Evolutionary conservation across 2,329 filamentous ascomycete species (phyloP).

Genomic region (Colletotrichum gloeosporioides): DNA sequence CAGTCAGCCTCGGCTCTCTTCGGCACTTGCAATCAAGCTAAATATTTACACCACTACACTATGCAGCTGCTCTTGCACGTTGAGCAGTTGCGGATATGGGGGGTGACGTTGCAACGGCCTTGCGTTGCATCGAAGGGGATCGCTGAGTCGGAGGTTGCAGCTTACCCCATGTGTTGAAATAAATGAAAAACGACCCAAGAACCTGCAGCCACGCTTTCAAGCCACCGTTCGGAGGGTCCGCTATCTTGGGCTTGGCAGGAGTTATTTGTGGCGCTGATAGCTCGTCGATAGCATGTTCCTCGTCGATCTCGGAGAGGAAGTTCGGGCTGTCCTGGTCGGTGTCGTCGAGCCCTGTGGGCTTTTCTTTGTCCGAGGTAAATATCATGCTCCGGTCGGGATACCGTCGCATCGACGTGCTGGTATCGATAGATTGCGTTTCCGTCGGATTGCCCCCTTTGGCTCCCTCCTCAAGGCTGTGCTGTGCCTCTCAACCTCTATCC

Average conservation of each 20-base stretch:
- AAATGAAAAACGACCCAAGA: constrained; percentile 50
- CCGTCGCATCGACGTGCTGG: neutral
- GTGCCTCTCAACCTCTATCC: neutral
- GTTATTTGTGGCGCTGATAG: neutral
- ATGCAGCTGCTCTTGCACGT: neutral
- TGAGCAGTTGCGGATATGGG: neutral
- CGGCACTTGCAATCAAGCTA: neutral
- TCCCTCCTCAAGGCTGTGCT: neutral
- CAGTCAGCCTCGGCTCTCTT: neutral
- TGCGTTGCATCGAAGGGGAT: neutral
- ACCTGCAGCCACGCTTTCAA: constrained; percentile 54
- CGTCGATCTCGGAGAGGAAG: neutral
- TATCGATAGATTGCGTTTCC: neutral
- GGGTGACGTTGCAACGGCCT: neutral
- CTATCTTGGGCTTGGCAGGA: neutral
- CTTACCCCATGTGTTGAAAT: constrained; percentile 47
- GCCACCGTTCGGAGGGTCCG: constrained; percentile 27
- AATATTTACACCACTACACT: neutral
- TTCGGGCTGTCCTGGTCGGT: neutral
- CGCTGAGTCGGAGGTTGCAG: neutral
- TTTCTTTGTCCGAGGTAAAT: neutral
- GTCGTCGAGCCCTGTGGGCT: neutral
- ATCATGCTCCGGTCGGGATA: neutral
- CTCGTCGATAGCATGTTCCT: constrained; percentile 2
- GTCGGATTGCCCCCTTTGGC: neutral